Conservation (phyloP, 2,329 filamentous ascomycete species). For the Neocatenulostroma microsporum region DNA sequence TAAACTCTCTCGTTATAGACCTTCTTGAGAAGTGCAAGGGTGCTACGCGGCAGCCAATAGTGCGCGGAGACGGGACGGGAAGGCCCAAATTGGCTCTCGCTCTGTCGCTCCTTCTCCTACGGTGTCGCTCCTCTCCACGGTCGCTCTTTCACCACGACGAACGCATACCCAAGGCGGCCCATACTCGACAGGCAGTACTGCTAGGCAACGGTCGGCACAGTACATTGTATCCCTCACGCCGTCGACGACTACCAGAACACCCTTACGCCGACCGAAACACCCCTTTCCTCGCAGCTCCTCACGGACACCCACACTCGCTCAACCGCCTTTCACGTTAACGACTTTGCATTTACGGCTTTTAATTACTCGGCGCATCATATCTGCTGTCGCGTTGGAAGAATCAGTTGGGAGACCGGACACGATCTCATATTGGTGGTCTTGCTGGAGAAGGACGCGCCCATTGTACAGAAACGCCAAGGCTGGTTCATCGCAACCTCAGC, state of each 20-base stretch:
- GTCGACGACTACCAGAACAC: conserved; percentile 6
- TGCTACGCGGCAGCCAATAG: no score
- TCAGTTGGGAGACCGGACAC: conserved; percentile 3
- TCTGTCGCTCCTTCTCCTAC: no score
- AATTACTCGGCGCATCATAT: conserved; percentile 1
- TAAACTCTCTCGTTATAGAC: no score
- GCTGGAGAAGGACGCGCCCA: conserved; percentile 5
- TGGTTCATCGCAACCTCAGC: conserved; percentile 10
- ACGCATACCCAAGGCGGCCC: conserved; percentile 1
- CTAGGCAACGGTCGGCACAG: conserved; percentile 3
- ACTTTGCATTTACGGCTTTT: conserved; percentile 6
- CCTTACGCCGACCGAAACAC: conserved; percentile 7
- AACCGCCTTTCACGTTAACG: conserved; percentile 1
- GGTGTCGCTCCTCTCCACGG: not conserved
- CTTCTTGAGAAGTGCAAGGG: no score
- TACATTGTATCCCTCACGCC: conserved; percentile 3
- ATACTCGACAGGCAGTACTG: conserved; percentile 10
- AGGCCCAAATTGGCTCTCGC: no score
- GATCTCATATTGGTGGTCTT: conserved; percentile 5
- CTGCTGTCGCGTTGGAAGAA: not conserved
- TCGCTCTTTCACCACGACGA: not conserved
- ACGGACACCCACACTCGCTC: conserved; percentile 7
- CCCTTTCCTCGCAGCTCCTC: conserved; percentile 4
- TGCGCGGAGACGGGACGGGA: no score
- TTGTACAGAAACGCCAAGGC: conserved; percentile 11